Base-by-base conservation (phyloP, 176 grass and related monocot genomes). In the Avena insularis region DNA sequence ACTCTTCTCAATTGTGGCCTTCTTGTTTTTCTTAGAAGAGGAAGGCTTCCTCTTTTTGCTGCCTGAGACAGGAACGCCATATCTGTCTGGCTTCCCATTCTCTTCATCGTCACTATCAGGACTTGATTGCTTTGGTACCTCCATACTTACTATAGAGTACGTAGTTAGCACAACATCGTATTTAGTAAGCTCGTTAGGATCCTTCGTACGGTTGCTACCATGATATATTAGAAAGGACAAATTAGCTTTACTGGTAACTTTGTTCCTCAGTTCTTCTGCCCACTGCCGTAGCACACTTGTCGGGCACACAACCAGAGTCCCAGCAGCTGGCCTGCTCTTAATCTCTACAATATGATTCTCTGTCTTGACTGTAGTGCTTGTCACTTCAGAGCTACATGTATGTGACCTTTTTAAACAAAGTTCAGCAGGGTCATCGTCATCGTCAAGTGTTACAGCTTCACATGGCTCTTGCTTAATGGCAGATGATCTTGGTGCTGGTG, bases 131-230 rank as follows among this genome's bases (percentile, higher is more conserved):
- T 99, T 99, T 80, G 94, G 97, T 29, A 94, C 97, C 70, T 99
- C 97, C 94, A 96, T 96, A 89, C 92, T 96, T 59, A 99, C 97
- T 73, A 99, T 99, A 72, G 97, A 90, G 87, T 99, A 99, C 58
- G 97, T 99, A 73, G 97, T 99, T 78, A 99, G 83, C 55, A 99
- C 94, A 86, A 99, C 97, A 96, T 99, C 97, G 51, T 96, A 99
- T 29, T 99, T 94, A 75, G 94, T 86, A 54, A 99, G 90, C 38
- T 94, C 97, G 78, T 82, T 49, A 48, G 94, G 90, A 91, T 99
- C 97, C 73, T 94, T 96, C 8, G 94, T 93, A 59, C 97, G 88
- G 56, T 91, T 91, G 93, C 94, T 93, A 73, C 97, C 97, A 91
- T 99, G 97, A 92, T 99, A 99, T 78, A 96, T 51, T 64, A 99